These are phyloP conservation scores for Oryza nivara DNA, from an alignment of 176 grass and related monocot species.

Conservation along the genomic window DNA sequence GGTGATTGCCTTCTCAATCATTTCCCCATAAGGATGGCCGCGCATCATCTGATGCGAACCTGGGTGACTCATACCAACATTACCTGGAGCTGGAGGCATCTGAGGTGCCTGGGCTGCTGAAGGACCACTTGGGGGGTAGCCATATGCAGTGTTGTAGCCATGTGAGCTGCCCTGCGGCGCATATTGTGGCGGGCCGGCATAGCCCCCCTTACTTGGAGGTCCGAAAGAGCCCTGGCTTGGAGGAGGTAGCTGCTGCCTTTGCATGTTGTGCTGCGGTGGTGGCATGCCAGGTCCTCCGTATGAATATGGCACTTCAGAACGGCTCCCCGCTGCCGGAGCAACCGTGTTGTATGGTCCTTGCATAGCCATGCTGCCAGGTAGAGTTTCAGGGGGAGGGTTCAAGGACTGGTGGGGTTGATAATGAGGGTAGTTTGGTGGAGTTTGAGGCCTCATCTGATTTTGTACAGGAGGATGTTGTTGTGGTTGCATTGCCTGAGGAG, in stretches of 20 bases:
- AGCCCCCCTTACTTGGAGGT: slow-evolving; percentile 57
- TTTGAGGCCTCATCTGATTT: slow-evolving; percentile 72
- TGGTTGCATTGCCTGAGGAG: slow-evolving; percentile 50
- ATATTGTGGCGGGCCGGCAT: slow-evolving; percentile 59
- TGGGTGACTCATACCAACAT: slow-evolving; percentile 40
- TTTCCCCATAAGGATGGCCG: slow-evolving; percentile 66
- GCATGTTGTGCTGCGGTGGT: slow-evolving; percentile 49
- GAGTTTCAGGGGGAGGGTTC: slow-evolving; percentile 63
- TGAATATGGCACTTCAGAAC: slow-evolving; percentile 60
- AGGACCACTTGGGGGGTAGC: slow-evolving; percentile 45
- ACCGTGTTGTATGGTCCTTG: slow-evolving; percentile 59
- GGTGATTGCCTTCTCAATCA: slow-evolving; percentile 83
- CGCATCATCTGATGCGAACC: slow-evolving; percentile 51
- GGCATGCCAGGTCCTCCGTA: slow-evolving; percentile 59
- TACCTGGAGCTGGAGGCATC: slow-evolving; percentile 38
- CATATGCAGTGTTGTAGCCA: slow-evolving; percentile 49
- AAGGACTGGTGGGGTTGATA: slow-evolving; percentile 65
- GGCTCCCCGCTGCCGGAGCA: slow-evolving; percentile 51
- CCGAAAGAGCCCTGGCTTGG: slow-evolving; percentile 58
- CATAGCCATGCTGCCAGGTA: slow-evolving; percentile 60
- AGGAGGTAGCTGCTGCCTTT: slow-evolving; percentile 60
- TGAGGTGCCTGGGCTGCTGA: slow-evolving; percentile 44
- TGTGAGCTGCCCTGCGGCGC: slow-evolving; percentile 49
- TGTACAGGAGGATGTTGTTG: slow-evolving; percentile 51
- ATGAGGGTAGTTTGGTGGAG: slow-evolving; percentile 63